Conservation (phyloP, 1,284 basidiomycete species). For the Stereum hirsutum region DNA sequence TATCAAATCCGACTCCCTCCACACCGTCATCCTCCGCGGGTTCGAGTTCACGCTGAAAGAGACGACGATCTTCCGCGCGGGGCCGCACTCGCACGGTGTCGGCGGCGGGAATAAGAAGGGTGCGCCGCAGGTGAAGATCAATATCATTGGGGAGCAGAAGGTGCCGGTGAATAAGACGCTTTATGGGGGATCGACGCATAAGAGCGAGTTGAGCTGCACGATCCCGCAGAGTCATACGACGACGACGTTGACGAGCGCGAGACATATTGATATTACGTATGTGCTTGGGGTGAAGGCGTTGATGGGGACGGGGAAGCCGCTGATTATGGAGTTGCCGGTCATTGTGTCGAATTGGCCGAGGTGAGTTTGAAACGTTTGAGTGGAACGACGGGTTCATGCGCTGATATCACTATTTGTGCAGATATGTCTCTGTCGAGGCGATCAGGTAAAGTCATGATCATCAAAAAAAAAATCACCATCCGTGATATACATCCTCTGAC, state of each 20-base stretch:
- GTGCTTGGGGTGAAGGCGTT: constrained; percentile 68
- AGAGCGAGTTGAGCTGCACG: constrained; percentile 57
- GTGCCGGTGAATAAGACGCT: constrained; percentile 63
- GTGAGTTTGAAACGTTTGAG: constrained; percentile 27
- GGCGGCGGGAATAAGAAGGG: constrained; percentile 46
- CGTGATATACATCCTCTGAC: neutral
- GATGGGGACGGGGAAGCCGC: constrained; percentile 54
- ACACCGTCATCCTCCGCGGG: constrained; percentile 60
- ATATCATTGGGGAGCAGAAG: constrained; percentile 53
- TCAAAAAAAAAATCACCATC: neutral
- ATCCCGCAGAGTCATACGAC: constrained; percentile 66
- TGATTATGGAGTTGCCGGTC: constrained; percentile 66
- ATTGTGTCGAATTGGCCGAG: constrained; percentile 77
- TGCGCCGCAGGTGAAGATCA: constrained; percentile 44
- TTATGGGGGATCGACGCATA: constrained; percentile 61
- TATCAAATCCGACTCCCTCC: constrained; percentile 58
- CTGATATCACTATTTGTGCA: constrained; percentile 20
- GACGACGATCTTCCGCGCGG: constrained; percentile 56
- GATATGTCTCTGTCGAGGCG: constrained; percentile 26
- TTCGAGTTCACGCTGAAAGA: constrained; percentile 78
- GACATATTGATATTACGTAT: constrained; percentile 78
- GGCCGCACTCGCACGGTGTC: constrained; percentile 40
- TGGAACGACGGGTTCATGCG: constrained; percentile 2
- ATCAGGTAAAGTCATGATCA: constrained; percentile 12
- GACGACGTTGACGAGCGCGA: constrained; percentile 66